Conservation (phyloP, 805 yeast species). For the Starmerella bombicola region DNA sequence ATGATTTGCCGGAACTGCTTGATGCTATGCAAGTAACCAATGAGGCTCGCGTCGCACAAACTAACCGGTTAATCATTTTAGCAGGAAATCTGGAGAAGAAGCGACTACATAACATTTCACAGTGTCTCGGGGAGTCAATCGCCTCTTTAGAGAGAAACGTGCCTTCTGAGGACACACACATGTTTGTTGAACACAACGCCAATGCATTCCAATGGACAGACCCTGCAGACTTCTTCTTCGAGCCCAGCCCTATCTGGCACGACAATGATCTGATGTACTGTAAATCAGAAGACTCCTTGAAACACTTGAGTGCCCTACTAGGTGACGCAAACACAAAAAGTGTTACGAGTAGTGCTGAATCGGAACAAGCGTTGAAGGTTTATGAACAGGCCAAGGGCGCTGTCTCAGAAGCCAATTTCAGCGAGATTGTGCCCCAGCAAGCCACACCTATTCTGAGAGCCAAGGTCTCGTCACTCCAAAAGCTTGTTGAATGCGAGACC, state of each 20-base stretch:
- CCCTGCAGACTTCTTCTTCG: slow-evolving; percentile 71
- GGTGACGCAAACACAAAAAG: slow-evolving; percentile 31
- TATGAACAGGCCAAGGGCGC: slow-evolving; percentile 32
- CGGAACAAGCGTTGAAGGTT: slow-evolving; percentile 20
- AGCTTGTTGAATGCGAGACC: slow-evolving; percentile 63
- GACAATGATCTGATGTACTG: slow-evolving; percentile 69
- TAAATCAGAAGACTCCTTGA: slow-evolving; percentile 31
- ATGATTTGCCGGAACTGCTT: slow-evolving; percentile 81
- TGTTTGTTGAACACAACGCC: slow-evolving; percentile 83
- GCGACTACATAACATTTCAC: slow-evolving; percentile 34
- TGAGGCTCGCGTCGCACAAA: slow-evolving; percentile 58
- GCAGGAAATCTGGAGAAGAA: slow-evolving; percentile 52
- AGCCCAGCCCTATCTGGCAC: slow-evolving; percentile 92
- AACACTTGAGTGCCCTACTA: slow-evolving; percentile 29
- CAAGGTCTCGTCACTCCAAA: slow-evolving; percentile 43
- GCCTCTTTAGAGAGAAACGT: slow-evolving; percentile 53
- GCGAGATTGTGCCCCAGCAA: slow-evolving; percentile 19
- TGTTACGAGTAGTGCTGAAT: slow-evolving; percentile 16
- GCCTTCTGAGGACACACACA: slow-evolving; percentile 65
- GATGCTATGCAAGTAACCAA: slow-evolving; percentile 75
- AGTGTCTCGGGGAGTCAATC: slow-evolving; percentile 40
- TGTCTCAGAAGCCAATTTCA: slow-evolving; percentile 26
- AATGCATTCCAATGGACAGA: slow-evolving; percentile 52
- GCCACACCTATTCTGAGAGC: slow-evolving; percentile 33
- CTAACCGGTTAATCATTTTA: slow-evolving; percentile 53